Conservation (phyloP, 495 filamentous ascomycete species). For the Xylaria scruposa region DNA sequence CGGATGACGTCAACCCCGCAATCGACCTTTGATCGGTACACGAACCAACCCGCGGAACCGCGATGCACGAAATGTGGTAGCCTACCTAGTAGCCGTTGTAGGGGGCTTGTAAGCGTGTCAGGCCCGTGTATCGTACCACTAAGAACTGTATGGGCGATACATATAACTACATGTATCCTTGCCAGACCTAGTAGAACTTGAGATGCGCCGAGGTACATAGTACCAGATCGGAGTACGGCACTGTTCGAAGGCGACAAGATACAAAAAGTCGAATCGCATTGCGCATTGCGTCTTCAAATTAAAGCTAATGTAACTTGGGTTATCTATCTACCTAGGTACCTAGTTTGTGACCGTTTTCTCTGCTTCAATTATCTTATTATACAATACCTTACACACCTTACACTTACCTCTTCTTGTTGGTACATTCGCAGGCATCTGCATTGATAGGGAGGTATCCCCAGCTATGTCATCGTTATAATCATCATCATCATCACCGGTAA, state of each 20-base stretch:
- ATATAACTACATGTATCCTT: not conserved
- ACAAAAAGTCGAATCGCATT: not conserved
- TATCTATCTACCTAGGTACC: too few relatives aligned
- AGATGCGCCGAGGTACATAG: slow-evolving; percentile 13
- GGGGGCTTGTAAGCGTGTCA: not conserved
- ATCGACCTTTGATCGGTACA: not conserved
- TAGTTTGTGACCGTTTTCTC: not conserved
- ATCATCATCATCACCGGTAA: not conserved
- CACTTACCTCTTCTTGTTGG: not conserved
- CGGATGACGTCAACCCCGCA: slow-evolving; percentile 11
- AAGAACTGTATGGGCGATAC: not conserved
- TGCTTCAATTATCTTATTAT: not conserved
- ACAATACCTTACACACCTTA: not conserved
- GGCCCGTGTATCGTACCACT: not conserved
- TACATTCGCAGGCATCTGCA: not conserved
- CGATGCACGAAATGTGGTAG: slow-evolving; percentile 13
- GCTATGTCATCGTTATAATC: slow-evolving; percentile 5
- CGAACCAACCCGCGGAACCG: not conserved
- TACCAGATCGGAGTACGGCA: not conserved
- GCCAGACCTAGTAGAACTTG: not conserved
- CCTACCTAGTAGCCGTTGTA: not conserved
- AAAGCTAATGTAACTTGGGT: not conserved
- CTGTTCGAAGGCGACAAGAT: not conserved
- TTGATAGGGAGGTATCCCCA: not conserved
- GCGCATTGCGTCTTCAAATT: not conserved